phyloP scores from a whole-genome alignment of 345 rosid genomes.

The Acer campestre region DNA sequence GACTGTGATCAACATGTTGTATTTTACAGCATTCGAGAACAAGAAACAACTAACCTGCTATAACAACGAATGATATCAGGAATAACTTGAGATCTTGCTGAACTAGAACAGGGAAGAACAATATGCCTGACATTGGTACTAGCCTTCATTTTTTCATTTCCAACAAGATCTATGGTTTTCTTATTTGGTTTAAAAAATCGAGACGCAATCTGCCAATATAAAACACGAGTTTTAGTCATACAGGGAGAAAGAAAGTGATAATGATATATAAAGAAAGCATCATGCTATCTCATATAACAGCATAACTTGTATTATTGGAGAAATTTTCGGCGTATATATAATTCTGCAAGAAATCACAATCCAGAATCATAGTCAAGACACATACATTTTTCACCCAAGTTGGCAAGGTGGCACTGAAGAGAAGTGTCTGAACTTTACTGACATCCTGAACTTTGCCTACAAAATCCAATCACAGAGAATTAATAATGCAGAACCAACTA shows the following conservation, averaged over 20 bases:
- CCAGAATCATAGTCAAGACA: slow-evolving; percentile 18
- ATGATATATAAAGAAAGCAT: not conserved
- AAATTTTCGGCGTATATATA: not conserved
- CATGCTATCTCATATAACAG: not conserved
- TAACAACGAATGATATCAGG: slow-evolving; percentile 93
- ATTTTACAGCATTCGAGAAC: not conserved
- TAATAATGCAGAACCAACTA: not conserved
- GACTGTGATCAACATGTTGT: not conserved
- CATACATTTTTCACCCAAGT: slow-evolving; percentile 83
- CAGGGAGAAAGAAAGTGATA: not conserved
- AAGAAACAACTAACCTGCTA: slow-evolving; percentile 60
- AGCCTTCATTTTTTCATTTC: slow-evolving; percentile 98
- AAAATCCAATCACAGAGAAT: slow-evolving; percentile 9
- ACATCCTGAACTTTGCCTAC: slow-evolving; percentile 87
- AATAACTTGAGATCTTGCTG: slow-evolving; percentile 78
- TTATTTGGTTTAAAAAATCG: slow-evolving; percentile 72
- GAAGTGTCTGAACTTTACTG: slow-evolving; percentile 93
- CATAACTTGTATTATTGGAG: not conserved
- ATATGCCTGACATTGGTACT: slow-evolving; percentile 88
- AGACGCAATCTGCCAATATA: slow-evolving; percentile 53
- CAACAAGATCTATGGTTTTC: slow-evolving; percentile 97
- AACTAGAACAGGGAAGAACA: slow-evolving; percentile 70
- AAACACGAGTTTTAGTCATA: slow-evolving; percentile 22
- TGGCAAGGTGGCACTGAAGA: slow-evolving; percentile 97
- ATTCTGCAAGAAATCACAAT: not conserved